Evolutionary conservation across 768 basidiomycete species (phyloP).

Genomic region (Daedalea quercina): DNA sequence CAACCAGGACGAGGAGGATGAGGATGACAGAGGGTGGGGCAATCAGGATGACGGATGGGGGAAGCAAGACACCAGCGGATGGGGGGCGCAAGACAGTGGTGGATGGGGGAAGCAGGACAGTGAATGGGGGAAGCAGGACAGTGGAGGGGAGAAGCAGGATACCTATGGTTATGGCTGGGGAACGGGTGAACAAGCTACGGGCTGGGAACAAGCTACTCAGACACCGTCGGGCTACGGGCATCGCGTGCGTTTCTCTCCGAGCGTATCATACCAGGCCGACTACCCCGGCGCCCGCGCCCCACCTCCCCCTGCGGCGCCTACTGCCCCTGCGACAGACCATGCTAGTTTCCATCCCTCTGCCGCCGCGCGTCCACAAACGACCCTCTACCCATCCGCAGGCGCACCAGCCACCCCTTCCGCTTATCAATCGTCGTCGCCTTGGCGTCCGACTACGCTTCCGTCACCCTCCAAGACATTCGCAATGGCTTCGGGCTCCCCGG

Average conservation of each 20-base stretch:
- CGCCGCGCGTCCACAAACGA: slow-evolving; percentile 1
- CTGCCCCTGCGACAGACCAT: background rate
- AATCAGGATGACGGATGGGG: background rate
- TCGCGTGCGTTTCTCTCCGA: slow-evolving; percentile 12
- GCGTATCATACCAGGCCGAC: slow-evolving; percentile 8
- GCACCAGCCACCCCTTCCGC: background rate
- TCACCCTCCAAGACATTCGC: slow-evolving; percentile 21
- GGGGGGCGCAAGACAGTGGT: background rate
- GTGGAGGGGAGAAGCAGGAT: slow-evolving; percentile 2
- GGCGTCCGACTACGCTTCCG: slow-evolving; percentile 5
- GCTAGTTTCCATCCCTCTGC: slow-evolving; percentile 2
- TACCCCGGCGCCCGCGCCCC: slow-evolving; percentile 4
- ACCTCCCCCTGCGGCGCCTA: background rate
- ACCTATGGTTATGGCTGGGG: slow-evolving; percentile 8
- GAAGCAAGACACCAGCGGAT: background rate
- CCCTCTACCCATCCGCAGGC: background rate
- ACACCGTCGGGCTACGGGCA: slow-evolving; percentile 1
- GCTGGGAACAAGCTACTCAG: background rate
- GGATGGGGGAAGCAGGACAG: slow-evolving; percentile 1
- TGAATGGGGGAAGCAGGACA: background rate
- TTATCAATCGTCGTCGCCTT: background rate
- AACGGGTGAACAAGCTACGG: slow-evolving; percentile 1
- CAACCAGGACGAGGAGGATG: slow-evolving; percentile 8
- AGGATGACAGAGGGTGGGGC: slow-evolving; percentile 7
- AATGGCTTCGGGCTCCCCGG: slow-evolving; percentile 14